Base-by-base conservation (phyloP, 2,329 filamentous ascomycete genomes). In the Claviceps humidiphila region DNA sequence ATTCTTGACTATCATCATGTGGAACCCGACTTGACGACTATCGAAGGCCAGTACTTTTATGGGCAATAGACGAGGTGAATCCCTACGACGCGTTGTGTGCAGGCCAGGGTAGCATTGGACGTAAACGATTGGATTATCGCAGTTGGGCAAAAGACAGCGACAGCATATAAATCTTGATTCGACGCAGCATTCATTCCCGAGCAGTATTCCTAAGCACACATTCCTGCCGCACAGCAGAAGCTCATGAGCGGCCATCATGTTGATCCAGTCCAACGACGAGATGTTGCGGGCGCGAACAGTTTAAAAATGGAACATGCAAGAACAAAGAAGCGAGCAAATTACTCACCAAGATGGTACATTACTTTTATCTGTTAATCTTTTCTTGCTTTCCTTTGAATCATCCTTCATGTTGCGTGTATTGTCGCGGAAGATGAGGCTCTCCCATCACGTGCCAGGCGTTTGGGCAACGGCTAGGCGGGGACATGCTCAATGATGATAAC, bases 1-100 rank as follows among this genome's bases (percentile, higher is more conserved):
- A 97, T 98, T 62, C 84, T 97, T 62, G 90, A 97, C 70, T 97
- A 96, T 71, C 93, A 97, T 73, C 96, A 97, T 65, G 85, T 95
- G 57, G 89, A 95, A 56, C 70, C 75, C 45, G 64, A 64, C 47
- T 58, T 59, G 38, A 62, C 63, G 24, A 59, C 63, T 56, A 69
- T 72, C 60, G 72, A 72, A 16, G 66, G 66, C 24, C 64, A 58
- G 50, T 66, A 61, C 46, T 68, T 66, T 56, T 61, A 66, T 51
- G 65, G 63, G 49, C 64, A 68, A 63, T 68, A 66, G 56, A 61
- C 42, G 43, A 51, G 56, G 60, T 40, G 43, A 51, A 26, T 6
- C 20, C 11, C 17, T 2, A 26, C 16, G 24, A 30, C 41, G 43
- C 13, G 42, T 41, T 24, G 43, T 48, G 42, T 51, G 20, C 39